Conservation (phyloP, 495 filamentous ascomycete species). For the Hapsidospora chrysogenum region DNA sequence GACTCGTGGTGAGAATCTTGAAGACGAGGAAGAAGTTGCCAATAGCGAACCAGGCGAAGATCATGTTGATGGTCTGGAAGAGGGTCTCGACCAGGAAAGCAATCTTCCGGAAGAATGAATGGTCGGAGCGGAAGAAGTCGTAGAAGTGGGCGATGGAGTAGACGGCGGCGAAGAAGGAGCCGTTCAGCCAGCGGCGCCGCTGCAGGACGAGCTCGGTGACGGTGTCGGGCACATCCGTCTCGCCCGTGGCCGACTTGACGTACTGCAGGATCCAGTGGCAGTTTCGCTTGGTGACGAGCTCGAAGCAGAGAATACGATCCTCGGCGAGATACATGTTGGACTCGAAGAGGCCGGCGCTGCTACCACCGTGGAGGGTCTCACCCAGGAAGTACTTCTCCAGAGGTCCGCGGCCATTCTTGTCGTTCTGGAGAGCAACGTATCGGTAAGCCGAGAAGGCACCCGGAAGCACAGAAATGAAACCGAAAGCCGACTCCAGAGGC, state of each 20-base stretch:
- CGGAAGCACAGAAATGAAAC: constrained; percentile 92
- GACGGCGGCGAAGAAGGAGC: constrained; percentile 93
- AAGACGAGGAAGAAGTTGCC: constrained; percentile 99
- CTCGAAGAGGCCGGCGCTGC: constrained; percentile 83
- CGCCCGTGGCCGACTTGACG: constrained; percentile 89
- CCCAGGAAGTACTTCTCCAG: constrained; percentile 95
- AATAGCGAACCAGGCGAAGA: constrained; percentile 98
- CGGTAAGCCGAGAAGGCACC: constrained; percentile 98
- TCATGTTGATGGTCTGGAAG: constrained; percentile 89
- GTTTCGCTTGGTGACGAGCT: constrained; percentile 93
- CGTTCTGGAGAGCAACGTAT: constrained; percentile 87
- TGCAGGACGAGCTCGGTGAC: constrained; percentile 95
- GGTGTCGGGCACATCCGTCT: constrained; percentile 93
- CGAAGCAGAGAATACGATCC: constrained; percentile 98
- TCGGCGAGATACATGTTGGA: constrained; percentile 99
- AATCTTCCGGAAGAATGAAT: constrained; percentile 73
- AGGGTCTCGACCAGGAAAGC: constrained; percentile 83
- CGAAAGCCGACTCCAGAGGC: constrained; percentile 91
- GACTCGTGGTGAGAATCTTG: constrained; percentile 81
- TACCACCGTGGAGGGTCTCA: constrained; percentile 89
- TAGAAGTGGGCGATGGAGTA: constrained; percentile 92
- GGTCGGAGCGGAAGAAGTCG: constrained; percentile 82
- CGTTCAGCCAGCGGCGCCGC: constrained; percentile 94
- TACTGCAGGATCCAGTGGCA: constrained; percentile 96
- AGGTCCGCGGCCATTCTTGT: constrained; percentile 81